Evolutionary conservation across 495 filamentous ascomycete species (phyloP), one percentile per base, ranked within the genome.

Genomic region (Xylaria scruposa): DNA sequence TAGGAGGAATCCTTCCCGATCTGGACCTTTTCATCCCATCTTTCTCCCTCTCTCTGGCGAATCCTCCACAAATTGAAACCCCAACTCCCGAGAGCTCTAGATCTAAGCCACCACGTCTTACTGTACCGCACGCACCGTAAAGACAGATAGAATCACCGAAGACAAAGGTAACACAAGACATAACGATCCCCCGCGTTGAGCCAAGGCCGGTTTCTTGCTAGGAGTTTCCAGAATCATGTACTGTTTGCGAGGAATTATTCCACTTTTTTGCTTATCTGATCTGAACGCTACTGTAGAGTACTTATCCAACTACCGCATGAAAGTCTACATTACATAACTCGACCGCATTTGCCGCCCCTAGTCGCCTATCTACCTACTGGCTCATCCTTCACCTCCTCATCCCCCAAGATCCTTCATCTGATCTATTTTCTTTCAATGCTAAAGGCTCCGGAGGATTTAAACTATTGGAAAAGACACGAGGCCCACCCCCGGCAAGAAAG

Each of bases 331-430:
- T 15, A 47, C 62, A 26, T 46, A 12, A 26, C 40, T 13, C 5
- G 42, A 8, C 24, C 24, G 24, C 6, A 3, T 31, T 47, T 65
- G 38, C 62, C 42, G 40, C 62, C 42, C 62, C 42, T 64, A 19
- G 19, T 24, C 44, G 17, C 59, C 3, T 63, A 42, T 1, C 10
- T 46, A 29, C 13, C 31, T 61, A 33, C 15, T 17, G n/a, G 44
- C 64, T 31, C 6, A 38, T 47, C 29, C 64, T 67, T 46, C 64
- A 12, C 46, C 46, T 53, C 64, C 64, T 40, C 60, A 13, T 42
- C 38, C 38, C 64, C 64, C 17, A 33, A 24, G 19, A 38, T 53
- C 63, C 46, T 67, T 67, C 63, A 67, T 67, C 63, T 53, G 63
- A 67, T 38, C 63, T 53, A 29, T 38, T 53, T 47, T 64, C 24